phyloP scores from a whole-genome alignment of 106 monocot genomes.

The Platanthera guangdongensis region DNA sequence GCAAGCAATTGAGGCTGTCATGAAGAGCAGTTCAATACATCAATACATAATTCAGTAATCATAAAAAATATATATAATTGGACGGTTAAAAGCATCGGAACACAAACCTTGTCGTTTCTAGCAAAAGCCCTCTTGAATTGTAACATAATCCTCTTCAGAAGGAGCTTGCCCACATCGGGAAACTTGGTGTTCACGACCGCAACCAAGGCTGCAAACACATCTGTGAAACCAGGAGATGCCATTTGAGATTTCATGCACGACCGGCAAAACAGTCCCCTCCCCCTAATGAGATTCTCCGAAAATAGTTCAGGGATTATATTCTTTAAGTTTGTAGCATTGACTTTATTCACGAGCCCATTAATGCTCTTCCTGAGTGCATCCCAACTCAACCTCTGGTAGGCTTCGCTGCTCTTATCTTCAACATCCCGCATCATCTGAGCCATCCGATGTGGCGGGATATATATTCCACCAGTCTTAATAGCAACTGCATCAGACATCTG shows the following conservation, averaged over 20 bases:
- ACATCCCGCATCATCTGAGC: constrained; percentile 89
- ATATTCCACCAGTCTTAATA: constrained; percentile 71
- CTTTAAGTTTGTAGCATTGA: constrained; percentile 94
- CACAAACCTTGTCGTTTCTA: constrained; percentile 73
- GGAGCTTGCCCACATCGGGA: constrained; percentile 70
- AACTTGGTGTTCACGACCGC: constrained; percentile 97
- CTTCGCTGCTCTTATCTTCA: constrained; percentile 69
- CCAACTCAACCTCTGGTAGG: constrained; percentile 87
- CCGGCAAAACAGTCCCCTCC: constrained; percentile 79
- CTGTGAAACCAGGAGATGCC: constrained; percentile 91
- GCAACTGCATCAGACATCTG: constrained; percentile 25
- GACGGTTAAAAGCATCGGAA: not conserved
- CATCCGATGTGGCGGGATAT: constrained; percentile 74
- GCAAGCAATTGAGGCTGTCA: constrained; percentile 80
- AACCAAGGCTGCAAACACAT: constrained; percentile 85
- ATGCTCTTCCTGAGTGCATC: constrained; percentile 88
- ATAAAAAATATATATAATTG: not conserved
- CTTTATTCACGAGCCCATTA: constrained; percentile 93
- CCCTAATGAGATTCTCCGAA: constrained; percentile 81
- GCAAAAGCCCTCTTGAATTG: constrained; percentile 90
- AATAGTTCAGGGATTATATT: constrained; percentile 94
- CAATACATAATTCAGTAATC: not conserved
- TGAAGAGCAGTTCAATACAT: not conserved
- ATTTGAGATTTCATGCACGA: constrained; percentile 97
- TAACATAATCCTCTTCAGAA: constrained; percentile 69